Evolutionary conservation across 176 grass and related monocot genomes (phyloP).

Genomic region (Carex pumila): DNA sequence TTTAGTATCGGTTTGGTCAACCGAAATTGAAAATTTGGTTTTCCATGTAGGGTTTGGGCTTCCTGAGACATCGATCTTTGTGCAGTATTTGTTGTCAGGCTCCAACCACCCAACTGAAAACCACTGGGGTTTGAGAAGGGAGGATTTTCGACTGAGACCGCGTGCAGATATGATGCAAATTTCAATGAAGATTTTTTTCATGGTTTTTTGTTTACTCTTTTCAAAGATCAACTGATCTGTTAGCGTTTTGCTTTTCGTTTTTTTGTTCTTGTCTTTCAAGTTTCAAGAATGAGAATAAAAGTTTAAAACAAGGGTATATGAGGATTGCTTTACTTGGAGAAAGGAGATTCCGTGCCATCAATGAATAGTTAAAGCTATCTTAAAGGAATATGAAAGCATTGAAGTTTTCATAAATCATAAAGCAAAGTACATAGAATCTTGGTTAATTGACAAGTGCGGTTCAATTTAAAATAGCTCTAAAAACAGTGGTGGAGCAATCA

Average conservation of each 20-base stretch:
- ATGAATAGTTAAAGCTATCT: constrained; percentile 11
- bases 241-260: not conserved
- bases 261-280: not conserved
- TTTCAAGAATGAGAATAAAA: not conserved
- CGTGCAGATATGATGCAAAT: constrained; percentile 69
- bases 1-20: constrained; percentile 21
- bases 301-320: not conserved
- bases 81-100: constrained; percentile 73
- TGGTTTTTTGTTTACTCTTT: not conserved
- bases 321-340: constrained; percentile 1
- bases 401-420: constrained; percentile 10
- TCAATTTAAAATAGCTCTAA: not conserved
- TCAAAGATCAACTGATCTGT: not conserved
- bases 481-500: too few species aligned
- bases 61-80: constrained; percentile 62
- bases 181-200: constrained; percentile 44
- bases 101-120: constrained; percentile 59
- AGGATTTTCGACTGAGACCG: constrained; percentile 34
- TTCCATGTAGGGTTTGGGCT: constrained; percentile 61
- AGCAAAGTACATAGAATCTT: constrained; percentile 17
- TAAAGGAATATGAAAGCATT: constrained; percentile 19
- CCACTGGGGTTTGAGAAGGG: constrained; percentile 56
- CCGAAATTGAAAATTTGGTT: constrained; percentile 52
- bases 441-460: not conserved
- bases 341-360: constrained; percentile 22